phyloP scores from a whole-genome alignment of 495 filamentous ascomycete species.

The Thermochaetoides thermophila region DNA sequence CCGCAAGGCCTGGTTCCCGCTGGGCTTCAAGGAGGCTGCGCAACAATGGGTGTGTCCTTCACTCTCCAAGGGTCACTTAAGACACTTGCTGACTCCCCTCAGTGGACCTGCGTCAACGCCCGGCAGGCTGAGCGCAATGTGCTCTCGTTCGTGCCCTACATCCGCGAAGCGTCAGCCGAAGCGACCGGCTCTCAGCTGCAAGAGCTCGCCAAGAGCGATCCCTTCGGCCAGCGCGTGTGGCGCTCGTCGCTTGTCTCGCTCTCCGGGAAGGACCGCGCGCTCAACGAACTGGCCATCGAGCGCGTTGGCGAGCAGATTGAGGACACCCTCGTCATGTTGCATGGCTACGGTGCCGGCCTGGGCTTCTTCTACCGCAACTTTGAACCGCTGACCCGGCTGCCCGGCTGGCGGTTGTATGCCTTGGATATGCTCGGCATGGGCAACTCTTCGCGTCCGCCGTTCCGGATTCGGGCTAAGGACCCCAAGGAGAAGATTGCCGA shows the following conservation, averaged over 20 bases:
- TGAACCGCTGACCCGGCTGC: conserved; percentile 59
- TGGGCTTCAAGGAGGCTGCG: conserved; percentile 83
- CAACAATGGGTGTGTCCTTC: conserved; percentile 66
- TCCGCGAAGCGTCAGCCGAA: conserved; percentile 51
- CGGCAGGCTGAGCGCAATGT: conserved; percentile 83
- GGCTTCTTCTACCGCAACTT: conserved; percentile 99
- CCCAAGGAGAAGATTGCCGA: conserved; percentile 70
- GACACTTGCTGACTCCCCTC: conserved; percentile 1
- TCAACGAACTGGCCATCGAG: conserved; percentile 91
- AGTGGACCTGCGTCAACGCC: conserved; percentile 76
- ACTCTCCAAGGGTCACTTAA: neutral
- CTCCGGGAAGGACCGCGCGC: conserved; percentile 65
- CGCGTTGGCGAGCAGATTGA: conserved; percentile 64
- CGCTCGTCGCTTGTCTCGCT: conserved; percentile 71
- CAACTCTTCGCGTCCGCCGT: conserved; percentile 68
- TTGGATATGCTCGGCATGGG: conserved; percentile 93
- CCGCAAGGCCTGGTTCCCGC: conserved; percentile 45
- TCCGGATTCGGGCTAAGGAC: conserved; percentile 70
- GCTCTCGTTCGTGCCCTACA: conserved; percentile 72
- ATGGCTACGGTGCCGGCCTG: conserved; percentile 89
- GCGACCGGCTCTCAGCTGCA: conserved; percentile 19
- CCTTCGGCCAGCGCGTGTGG: conserved; percentile 76
- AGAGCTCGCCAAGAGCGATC: conserved; percentile 46
- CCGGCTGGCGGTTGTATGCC: conserved; percentile 81
- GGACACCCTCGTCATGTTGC: conserved; percentile 85